Evolutionary conservation across 352 stramenopile genomes (phyloP).

Genomic region (Globisporangium perplexum): DNA sequence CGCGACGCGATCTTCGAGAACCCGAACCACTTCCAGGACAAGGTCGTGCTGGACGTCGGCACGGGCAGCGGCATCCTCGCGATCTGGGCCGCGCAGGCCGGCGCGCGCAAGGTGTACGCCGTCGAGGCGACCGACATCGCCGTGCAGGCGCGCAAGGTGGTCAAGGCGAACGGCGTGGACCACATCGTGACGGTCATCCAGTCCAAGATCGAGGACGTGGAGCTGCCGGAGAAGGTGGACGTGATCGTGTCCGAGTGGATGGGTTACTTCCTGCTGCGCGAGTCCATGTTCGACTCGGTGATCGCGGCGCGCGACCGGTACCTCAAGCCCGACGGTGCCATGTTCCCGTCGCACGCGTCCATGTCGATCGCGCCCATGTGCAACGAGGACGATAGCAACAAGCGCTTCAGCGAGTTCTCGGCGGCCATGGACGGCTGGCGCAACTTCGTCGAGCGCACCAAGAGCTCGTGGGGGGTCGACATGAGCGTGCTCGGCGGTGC

Average conservation of each 20-base stretch:
- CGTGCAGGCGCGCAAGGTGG: conserved; percentile 92
- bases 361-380: conserved; percentile 97
- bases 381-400: conserved; percentile 91
- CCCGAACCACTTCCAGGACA: conserved; percentile 96
- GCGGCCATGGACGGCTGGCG: conserved; percentile 83
- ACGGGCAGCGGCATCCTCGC: conserved; percentile 98
- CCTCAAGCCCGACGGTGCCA: conserved; percentile 94
- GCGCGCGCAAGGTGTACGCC: conserved; percentile 97
- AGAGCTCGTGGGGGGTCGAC: conserved; percentile 95
- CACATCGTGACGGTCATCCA: conserved; percentile 98
- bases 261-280: conserved; percentile 98
- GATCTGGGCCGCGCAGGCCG: conserved; percentile 97
- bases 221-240: conserved; percentile 97
- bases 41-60: conserved; percentile 99
- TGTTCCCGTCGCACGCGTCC: conserved; percentile 98
- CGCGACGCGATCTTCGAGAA: conserved; percentile 98
- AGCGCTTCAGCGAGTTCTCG: conserved; percentile 82
- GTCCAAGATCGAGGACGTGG: conserved; percentile 97
- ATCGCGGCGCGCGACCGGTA: conserved; percentile 95
- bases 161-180: conserved; percentile 95
- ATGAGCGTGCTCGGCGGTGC: conserved; percentile 90
- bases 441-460: conserved; percentile 89
- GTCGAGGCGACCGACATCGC: conserved; percentile 98
- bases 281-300: conserved; percentile 99
- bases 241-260: conserved; percentile 99